Percentiles rank a stretch among this genome's conserved stretches.
Conservation (phyloP, 2,329 filamentous ascomycete species). For the Exophiala mesophila region DNA sequence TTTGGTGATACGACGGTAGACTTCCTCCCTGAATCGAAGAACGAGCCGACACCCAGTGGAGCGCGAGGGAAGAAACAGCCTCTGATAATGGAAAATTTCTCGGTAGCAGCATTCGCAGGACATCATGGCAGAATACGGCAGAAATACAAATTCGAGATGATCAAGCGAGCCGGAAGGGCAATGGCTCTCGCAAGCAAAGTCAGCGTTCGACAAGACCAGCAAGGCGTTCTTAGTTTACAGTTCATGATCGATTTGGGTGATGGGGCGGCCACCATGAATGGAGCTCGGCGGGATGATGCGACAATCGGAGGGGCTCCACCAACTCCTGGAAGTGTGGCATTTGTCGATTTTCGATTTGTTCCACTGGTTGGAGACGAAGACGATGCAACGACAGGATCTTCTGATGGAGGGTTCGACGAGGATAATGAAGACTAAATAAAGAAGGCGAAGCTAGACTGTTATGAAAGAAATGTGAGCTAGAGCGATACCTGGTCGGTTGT, state of each 20-base stretch:
- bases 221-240: conserved; percentile 88
- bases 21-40: conserved; percentile 48
- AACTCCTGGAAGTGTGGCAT: conserved; percentile 26
- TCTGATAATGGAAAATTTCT: conserved; percentile 47
- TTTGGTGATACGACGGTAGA: conserved; percentile 58
- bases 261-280: conserved; percentile 15
- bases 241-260: conserved; percentile 90
- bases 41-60: conserved; percentile 34
- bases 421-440: not conserved
- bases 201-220: conserved; percentile 77
- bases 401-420: not conserved
- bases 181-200: conserved; percentile 93
- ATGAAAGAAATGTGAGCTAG: too few relatives aligned
- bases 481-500: too few relatives aligned
- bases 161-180: conserved; percentile 82
- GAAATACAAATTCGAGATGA: conserved; percentile 78
- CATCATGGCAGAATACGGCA: conserved; percentile 61
- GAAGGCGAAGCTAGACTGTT: too few relatives aligned
- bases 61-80: conserved; percentile 33
- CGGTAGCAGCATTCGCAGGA: conserved; percentile 53
- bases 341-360: conserved; percentile 46
- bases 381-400: conserved; percentile 24
- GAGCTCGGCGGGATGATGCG: conserved; percentile 12
- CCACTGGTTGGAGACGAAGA: conserved; percentile 42
- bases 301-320: conserved; percentile 10